Conservation (phyloP, 306 rosid species). For the Cucurbita argyrosperma region DNA sequence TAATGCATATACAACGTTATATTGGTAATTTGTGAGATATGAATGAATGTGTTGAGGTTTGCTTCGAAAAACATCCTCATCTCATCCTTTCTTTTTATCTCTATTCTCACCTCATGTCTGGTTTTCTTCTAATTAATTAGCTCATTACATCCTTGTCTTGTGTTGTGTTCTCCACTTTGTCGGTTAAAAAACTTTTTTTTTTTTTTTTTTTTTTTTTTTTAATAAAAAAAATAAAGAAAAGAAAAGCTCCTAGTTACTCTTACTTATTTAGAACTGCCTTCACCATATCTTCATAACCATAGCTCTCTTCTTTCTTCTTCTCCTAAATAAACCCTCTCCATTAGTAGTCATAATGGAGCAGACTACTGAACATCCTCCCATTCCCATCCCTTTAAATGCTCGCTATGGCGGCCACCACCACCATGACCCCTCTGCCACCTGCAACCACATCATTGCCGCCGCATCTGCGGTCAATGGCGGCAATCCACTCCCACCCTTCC, state of each 20-base stretch:
- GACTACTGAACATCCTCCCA: conserved; percentile 32
- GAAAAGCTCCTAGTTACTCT: not conserved
- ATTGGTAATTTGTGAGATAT: no score
- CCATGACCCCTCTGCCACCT: conserved; percentile 13
- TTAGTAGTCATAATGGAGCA: conserved; percentile 29
- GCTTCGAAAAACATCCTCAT: no score
- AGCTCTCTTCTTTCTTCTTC: not conserved
- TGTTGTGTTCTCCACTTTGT: conserved; percentile 15
- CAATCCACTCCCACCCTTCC: not conserved
- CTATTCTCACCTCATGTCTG: no score
- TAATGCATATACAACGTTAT: no score
- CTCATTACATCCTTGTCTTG: conserved; percentile 4
- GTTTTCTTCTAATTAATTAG: not conserved
- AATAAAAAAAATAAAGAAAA: not conserved
- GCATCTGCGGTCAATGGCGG: not conserved
- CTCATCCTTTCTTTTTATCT: not conserved
- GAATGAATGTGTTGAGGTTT: no score
- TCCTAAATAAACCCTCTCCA: not conserved
- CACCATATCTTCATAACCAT: not conserved
- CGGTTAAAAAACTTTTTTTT: conserved; percentile 11
- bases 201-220: not conserved
- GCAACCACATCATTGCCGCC: conserved; percentile 23
- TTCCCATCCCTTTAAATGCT: conserved; percentile 40
- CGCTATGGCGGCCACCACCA: conserved; percentile 21
- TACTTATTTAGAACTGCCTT: conserved; percentile 30